Evolutionary conservation across 306 rosid species (phyloP).

Genomic region (Glycyrrhiza uralensis): DNA sequence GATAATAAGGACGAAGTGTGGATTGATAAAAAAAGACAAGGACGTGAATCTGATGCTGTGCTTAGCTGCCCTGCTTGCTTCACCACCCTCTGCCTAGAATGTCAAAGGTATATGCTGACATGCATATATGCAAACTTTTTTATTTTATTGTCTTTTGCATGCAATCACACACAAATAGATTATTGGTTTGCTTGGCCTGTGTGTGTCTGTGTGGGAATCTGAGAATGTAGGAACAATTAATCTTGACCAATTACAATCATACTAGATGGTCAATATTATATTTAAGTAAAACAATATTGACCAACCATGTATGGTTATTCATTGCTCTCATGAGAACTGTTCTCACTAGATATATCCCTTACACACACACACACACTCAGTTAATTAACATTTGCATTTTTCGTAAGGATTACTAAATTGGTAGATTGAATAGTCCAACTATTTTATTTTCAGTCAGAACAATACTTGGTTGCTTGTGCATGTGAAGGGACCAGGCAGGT

Average conservation of each 20-base stretch:
- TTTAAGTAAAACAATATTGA: too few species aligned
- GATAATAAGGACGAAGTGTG: slow-evolving; percentile 69
- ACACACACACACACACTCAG: too few species aligned
- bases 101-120: slow-evolving; percentile 57
- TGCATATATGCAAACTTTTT: neutral
- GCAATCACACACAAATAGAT: neutral
- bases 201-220: neutral
- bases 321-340: neutral
- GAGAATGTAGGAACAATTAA: neutral
- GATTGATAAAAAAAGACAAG: slow-evolving; percentile 61
- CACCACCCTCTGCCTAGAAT: slow-evolving; percentile 75
- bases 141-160: neutral
- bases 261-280: neutral
- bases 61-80: slow-evolving; percentile 89
- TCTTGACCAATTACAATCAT: neutral
- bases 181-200: neutral
- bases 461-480: neutral
- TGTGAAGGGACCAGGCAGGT: neutral
- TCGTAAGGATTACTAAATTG: neutral
- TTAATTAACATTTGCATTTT: neutral
- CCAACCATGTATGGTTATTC: too few species aligned
- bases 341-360: neutral
- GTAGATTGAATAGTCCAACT: neutral
- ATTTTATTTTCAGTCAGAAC: neutral
- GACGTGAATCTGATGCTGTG: slow-evolving; percentile 63